A percentile compares a stretch with the other conserved stretches of the same genome.
phyloP scores from a whole-genome alignment of 1,139 yeast species.

The Yamadazyma dushanensis region DNA sequence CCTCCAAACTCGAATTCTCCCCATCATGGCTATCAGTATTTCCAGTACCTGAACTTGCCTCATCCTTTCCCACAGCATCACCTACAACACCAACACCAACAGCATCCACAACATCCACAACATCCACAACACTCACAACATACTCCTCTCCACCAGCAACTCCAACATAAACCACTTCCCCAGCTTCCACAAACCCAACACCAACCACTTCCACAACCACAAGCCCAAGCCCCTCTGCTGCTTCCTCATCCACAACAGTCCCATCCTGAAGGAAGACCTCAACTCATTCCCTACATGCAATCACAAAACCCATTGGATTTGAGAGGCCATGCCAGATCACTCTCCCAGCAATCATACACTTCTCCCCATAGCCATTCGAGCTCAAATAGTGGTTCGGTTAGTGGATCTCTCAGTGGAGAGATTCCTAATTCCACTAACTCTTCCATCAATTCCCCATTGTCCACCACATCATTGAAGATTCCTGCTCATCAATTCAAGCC shows the following conservation, averaged over 20 bases:
- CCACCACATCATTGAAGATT: constrained; percentile 18
- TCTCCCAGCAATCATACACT: constrained; percentile 2
- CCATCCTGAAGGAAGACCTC: not conserved
- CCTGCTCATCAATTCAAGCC: constrained; percentile 37
- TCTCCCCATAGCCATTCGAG: constrained; percentile 3
- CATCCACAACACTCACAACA: constrained; percentile 9
- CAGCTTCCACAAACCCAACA: constrained; percentile 6
- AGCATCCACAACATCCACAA: constrained; percentile 9
- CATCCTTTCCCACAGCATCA: not conserved
- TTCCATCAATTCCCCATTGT: constrained; percentile 8
- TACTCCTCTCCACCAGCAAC: constrained; percentile 8
- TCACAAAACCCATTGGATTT: not conserved
- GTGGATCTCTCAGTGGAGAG: constrained; percentile 3
- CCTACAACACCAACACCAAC: constrained; percentile 12
- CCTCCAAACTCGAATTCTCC: constrained; percentile 20
- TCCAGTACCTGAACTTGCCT: constrained; percentile 11
- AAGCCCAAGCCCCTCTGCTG: not conserved
- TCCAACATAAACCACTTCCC: constrained; percentile 4
- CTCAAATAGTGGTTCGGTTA: constrained; percentile 1
- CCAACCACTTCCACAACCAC: constrained; percentile 10
- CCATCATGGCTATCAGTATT: constrained; percentile 16
- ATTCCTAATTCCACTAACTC: not conserved
- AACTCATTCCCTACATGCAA: not conserved
- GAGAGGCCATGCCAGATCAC: constrained; percentile 1
- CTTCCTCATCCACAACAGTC: constrained; percentile 1